Evolutionary conservation across 805 yeast species (phyloP).

Genomic region (Wickerhamiella vanderwaltii): DNA sequence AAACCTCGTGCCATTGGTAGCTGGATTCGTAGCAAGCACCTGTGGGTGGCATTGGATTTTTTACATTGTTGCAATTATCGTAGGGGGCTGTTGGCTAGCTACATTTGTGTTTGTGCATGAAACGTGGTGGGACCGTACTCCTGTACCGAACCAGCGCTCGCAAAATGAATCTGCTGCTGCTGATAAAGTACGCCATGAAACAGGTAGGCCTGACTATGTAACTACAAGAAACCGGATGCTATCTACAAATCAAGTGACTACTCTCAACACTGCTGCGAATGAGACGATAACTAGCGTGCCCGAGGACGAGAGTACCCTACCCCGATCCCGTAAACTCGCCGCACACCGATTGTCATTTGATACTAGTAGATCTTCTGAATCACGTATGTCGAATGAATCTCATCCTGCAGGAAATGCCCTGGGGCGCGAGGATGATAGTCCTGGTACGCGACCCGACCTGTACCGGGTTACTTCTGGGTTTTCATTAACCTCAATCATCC

Average conservation of each 20-base stretch:
- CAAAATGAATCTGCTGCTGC: slow-evolving; percentile 39
- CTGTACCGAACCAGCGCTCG: slow-evolving; percentile 39
- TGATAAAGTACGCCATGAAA: slow-evolving; percentile 26
- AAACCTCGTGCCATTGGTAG: slow-evolving; percentile 43
- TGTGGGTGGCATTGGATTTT: slow-evolving; percentile 48
- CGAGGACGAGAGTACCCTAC: not conserved
- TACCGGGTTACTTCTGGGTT: not conserved
- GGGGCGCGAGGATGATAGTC: not conserved
- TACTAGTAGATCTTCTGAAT: no score
- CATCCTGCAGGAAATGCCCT: not conserved
- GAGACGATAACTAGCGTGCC: not conserved
- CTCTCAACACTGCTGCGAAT: not conserved
- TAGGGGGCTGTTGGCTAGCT: slow-evolving; percentile 35
- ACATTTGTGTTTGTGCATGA: slow-evolving; percentile 49
- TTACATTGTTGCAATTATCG: slow-evolving; percentile 44
- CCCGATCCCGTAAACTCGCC: no score
- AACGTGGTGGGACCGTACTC: slow-evolving; percentile 50
- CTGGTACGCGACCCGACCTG: not conserved
- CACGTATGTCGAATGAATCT: not conserved
- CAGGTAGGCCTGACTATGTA: slow-evolving; percentile 2
- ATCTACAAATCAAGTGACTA: not conserved
- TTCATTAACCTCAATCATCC: not conserved
- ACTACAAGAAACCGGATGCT: not conserved
- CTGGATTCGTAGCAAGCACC: slow-evolving; percentile 40
- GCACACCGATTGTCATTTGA: no score